Evolutionary conservation across 306 rosid species (phyloP), one percentile per base, ranked within the genome.

Genomic region (Inga laurina): DNA sequence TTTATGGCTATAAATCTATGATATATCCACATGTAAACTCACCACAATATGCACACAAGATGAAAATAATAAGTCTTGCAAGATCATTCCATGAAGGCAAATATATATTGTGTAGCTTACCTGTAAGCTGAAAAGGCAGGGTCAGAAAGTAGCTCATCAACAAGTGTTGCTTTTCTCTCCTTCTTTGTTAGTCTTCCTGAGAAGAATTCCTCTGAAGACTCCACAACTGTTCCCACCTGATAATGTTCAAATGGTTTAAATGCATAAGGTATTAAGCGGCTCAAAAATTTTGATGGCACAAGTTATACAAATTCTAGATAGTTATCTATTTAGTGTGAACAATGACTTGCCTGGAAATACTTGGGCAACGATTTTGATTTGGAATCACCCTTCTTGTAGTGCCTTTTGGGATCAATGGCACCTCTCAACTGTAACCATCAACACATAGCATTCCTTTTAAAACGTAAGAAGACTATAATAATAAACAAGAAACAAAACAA

Each of bases 171-270:
- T 88, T 91, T 93, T 81, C 97, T 95, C 77, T 90, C 95, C 87
- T 89, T 93, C 93, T 93, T 95, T 76, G 90, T 89, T 82, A 93
- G 80, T 90, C 98, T 90, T 68, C 87, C 86, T 0, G 97, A 62
- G 87, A 83, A 95, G 91, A 85, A 95, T 54, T 93, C 97, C 56
- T 89, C 48, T 19, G 99, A 49, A 68, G 93, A 82, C 82, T 86
- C 98, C 13, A 91, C 79, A 76, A 95, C 87, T 12, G 99, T 95
- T 73, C 98, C 99, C 48, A 95, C 84, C 98, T 95, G 91, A 86
- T 68, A 44, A 61, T 48, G 81, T 74, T 57, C 65, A 72, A 77
- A 82, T 65, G 67, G 59, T 16, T 32, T 19, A 44, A 57, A 66
- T n/a, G 16, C 41, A 35, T 48, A 32, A 35, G 44, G 18, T 48